phyloP scores from a whole-genome alignment of 345 rosid genomes.

The Aethionema arabicum region DNA sequence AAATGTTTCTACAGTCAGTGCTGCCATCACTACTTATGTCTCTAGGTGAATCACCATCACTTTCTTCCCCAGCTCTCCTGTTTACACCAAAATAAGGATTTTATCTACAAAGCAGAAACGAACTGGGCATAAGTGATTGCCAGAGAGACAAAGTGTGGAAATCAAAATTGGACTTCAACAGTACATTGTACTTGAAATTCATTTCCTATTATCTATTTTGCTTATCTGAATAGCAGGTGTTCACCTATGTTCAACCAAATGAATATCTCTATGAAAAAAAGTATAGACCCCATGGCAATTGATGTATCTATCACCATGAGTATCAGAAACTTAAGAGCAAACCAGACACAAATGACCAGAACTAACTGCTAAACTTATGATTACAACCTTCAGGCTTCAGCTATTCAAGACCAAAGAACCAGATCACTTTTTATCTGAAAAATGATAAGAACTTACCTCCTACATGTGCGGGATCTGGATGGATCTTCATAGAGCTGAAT shows the following conservation, averaged over 20 bases:
- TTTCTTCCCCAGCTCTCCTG: constrained; percentile 49
- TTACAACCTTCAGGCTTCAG: neutral
- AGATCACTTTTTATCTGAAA: neutral
- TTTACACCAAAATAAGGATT: constrained; percentile 9
- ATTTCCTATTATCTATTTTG: too few relatives aligned
- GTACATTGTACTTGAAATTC: too few relatives aligned
- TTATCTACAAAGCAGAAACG: constrained; percentile 5
- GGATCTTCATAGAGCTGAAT: constrained; percentile 68
- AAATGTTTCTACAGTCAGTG: constrained; percentile 44
- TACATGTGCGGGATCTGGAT: constrained; percentile 20
- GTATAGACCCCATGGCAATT: too few relatives aligned
- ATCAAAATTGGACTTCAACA: neutral
- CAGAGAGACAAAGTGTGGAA: neutral
- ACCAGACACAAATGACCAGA: neutral
- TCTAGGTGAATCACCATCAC: constrained; percentile 57
- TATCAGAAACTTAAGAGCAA: neutral
- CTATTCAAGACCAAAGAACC: constrained; percentile 2
- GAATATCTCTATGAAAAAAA: neutral
- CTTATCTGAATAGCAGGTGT: too few relatives aligned
- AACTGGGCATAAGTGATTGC: neutral
- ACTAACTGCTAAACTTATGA: constrained; percentile 3
- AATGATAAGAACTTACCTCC: constrained; percentile 29
- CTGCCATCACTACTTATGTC: constrained; percentile 57
- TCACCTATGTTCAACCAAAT: too few relatives aligned
- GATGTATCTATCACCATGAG: neutral